Evolutionary conservation across 352 stramenopile genomes (phyloP), one percentile per base, ranked within the genome.

Genomic region (Phytophthora sp.): DNA sequence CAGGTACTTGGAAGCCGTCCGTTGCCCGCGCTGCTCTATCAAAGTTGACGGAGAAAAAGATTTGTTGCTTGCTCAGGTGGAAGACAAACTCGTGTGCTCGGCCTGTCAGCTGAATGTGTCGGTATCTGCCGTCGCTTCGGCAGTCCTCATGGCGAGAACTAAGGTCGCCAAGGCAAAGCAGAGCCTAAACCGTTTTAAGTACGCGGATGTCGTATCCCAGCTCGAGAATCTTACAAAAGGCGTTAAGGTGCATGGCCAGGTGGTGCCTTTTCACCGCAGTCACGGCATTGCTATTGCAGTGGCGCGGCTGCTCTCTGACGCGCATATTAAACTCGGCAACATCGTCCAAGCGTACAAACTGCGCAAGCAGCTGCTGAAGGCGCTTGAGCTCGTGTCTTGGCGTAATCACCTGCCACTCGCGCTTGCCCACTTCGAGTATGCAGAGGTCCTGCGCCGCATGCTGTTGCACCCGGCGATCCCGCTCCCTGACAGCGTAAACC

Each of bases 351-450:
- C 61, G 3, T 83, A 81, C 35, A 36, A 65, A 12, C 38, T 75
- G 38, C 75, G 70, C 29, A 44, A 65, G 21, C 46, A 71, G 31
- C 29, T 77, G 2, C n/a, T 86, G 4, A 50, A 55, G 6, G 47
- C 61, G 8, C 63, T 86, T 26, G 3, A 66, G 44, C 66, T 72
- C 2, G 70, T 82, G 23, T 62, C 68, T 7, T 65, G 50, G 39
- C 46, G 35, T 11, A 68, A 80, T 18, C 73, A 79, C 44, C 47
- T 77, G 15, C 71, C 73, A 29, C 51, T 86, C 16, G 78, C 55
- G 11, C 66, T 79, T 33, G 73, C 74, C 3, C 70, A 84, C 36
- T 74, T 83, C 23, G 75, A 86, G 2, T 72, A 76, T 1, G 73
- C 72, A 3, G 67, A 84, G 26, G 51, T 46, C 5, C 47, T 82